A percentile compares a stretch with the other conserved stretches of the same genome.
Evolutionary conservation across 371 early-diverging fungal species (phyloP).

Genomic region (Rhizopus microsporus): DNA sequence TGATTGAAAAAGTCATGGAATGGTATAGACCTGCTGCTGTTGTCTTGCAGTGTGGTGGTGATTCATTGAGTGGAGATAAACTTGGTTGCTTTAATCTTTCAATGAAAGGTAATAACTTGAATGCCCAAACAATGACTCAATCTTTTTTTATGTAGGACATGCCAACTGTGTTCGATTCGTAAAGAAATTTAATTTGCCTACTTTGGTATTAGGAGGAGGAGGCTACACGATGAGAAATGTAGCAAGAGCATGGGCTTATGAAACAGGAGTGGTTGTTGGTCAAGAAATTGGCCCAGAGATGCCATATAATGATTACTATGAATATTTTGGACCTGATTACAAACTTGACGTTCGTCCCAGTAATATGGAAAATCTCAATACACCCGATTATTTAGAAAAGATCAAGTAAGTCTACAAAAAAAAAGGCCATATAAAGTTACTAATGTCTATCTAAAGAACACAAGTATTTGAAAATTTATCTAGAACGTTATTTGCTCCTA

Average conservation of each 20-base stretch:
- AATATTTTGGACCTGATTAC: conserved; percentile 85
- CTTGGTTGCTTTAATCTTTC: conserved; percentile 99
- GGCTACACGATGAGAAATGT: conserved; percentile 98
- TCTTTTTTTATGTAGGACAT: conserved; percentile 41
- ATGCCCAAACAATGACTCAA: neutral
- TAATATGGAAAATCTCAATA: conserved; percentile 91
- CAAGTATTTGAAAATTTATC: conserved; percentile 79
- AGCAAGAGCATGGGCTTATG: conserved; percentile 94
- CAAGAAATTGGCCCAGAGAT: conserved; percentile 56
- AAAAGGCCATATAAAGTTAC: neutral
- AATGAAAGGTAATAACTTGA: conserved; percentile 68
- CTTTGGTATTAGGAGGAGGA: conserved; percentile 96
- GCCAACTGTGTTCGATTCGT: conserved; percentile 89
- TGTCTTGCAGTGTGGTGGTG: conserved; percentile 99
- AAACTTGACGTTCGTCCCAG: conserved; percentile 82
- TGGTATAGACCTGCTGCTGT: conserved; percentile 95
- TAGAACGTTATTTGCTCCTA: conserved; percentile 78
- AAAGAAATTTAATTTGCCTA: conserved; percentile 85
- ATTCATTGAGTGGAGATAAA: conserved; percentile 98
- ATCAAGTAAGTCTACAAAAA: conserved; percentile 45
- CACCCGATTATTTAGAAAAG: conserved; percentile 80
- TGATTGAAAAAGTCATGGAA: conserved; percentile 94
- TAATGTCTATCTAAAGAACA: conserved; percentile 18
- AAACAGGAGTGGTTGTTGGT: conserved; percentile 87
- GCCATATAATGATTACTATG: conserved; percentile 86